Evolutionary conservation across 495 filamentous ascomycete genomes (phyloP).

Genomic region (Lophiotrema nucula): DNA sequence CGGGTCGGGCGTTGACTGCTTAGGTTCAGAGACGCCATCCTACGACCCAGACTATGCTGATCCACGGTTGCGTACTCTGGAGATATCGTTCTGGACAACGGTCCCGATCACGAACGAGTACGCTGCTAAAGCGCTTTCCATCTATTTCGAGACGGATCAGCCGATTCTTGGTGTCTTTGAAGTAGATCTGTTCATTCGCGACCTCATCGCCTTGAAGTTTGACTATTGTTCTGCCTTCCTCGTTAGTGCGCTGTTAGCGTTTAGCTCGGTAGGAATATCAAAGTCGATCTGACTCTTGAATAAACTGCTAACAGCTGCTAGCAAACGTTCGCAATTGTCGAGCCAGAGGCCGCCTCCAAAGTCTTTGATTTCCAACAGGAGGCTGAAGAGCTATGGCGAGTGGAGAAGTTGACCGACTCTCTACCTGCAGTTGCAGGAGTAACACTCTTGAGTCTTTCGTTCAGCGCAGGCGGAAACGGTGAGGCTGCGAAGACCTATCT

Average conservation of each 20-base stretch:
- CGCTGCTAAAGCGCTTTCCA: background rate
- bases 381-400: background rate
- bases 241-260: background rate
- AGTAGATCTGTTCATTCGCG: background rate
- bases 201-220: background rate
- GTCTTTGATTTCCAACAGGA: background rate
- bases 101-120: background rate
- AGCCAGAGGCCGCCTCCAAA: background rate
- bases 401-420: background rate
- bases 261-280: background rate
- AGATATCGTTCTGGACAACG: background rate
- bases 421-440: background rate
- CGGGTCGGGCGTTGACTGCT: too few species aligned
- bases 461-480: background rate
- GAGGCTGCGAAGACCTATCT: background rate
- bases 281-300: background rate
- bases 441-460: background rate
- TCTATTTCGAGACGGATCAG: background rate
- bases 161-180: background rate
- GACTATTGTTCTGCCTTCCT: background rate
- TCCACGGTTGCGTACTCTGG: background rate
- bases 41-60: too few species aligned
- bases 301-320: background rate
- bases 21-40: too few species aligned
- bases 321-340: background rate